Base-by-base conservation (phyloP, 2,329 filamentous ascomycete genomes). In the Dothidotthia symphoricarpi region DNA sequence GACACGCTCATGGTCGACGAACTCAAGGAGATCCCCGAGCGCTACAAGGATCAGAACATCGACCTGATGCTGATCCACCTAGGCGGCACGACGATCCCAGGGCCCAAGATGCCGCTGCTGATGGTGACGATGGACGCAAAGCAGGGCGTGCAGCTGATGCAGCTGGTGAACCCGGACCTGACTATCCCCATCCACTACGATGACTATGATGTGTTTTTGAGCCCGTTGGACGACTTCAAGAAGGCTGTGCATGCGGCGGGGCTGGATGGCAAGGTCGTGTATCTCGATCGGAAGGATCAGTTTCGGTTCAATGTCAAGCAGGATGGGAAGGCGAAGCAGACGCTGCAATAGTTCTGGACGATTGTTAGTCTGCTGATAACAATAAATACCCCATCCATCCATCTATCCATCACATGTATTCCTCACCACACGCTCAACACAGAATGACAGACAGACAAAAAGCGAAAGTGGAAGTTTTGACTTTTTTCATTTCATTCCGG, bases 71-170 rank as follows among this genome's bases (percentile, higher is more conserved):
- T 85, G 10, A 70, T 81, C 1, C 82, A 86, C 45, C 64, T 85
- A 0, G 81, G 81, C 14, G 81, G 81, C 2, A 85, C 81, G 0
- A 84, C 79, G 3, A 78, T 86, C 19, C 82, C 81, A 0, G 72
- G 75, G 1, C 78, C 80, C 0, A 69, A 71, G 4, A 51, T 80
- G 58, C 78, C 79, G 29, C 61, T 84, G 43, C 41, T 84, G 16
- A 84, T 84, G 81, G 77, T 84, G 2, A 85, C 81, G 0, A 85
- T 85, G 81, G 81, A 85, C 58, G 81, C 75, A 15, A 70, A 74
- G 53, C 77, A 83, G 59, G 81, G 81, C 0, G 49, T 85, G 17
- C 65, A 81, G 63, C 57, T 85, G 45, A 75, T 85, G 58, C 66
- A 71, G 49, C 49, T 84, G 40, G 74, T 85, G 22, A 66, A 78